A percentile compares a stretch with the other conserved stretches of the same genome.
These are phyloP conservation scores for Cryphonectria nitschkei DNA, from an alignment of 2,329 filamentous ascomycete genomes.

Conservation along the genomic window DNA sequence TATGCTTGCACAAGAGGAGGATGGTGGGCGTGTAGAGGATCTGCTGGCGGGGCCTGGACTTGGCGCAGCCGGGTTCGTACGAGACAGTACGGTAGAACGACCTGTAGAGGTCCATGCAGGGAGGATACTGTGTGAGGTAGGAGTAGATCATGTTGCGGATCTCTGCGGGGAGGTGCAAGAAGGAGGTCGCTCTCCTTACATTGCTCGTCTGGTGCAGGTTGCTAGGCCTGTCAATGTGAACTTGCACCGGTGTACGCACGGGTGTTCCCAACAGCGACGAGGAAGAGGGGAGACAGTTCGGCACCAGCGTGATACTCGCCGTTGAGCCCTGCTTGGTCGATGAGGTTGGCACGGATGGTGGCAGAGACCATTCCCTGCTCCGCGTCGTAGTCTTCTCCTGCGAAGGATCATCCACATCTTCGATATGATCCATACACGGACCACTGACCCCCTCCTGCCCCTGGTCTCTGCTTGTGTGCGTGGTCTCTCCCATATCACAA, in stretches of 20 bases:
- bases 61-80: background rate
- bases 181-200: slow-evolving; percentile 28
- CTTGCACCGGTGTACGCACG: background rate
- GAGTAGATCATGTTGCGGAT: slow-evolving; percentile 42
- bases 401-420: background rate
- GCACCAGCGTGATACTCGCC: background rate
- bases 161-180: slow-evolving; percentile 40
- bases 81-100: slow-evolving; percentile 36
- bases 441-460: background rate
- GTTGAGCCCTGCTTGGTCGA: background rate
- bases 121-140: slow-evolving; percentile 36
- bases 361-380: background rate
- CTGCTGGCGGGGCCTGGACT: slow-evolving; percentile 20
- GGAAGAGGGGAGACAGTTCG: background rate
- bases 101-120: slow-evolving; percentile 36
- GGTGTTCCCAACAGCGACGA: background rate
- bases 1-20: slow-evolving; percentile 41
- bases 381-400: background rate
- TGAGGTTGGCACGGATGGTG: background rate
- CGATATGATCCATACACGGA: background rate
- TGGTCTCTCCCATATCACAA: background rate
- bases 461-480: background rate
- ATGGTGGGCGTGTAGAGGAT: slow-evolving; percentile 38
- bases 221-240: too few relatives aligned
- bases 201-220: background rate